These are phyloP conservation scores for Geranomyces michiganensis DNA, from an alignment of 192 early-diverging fungal species.

Conservation along the genomic window DNA sequence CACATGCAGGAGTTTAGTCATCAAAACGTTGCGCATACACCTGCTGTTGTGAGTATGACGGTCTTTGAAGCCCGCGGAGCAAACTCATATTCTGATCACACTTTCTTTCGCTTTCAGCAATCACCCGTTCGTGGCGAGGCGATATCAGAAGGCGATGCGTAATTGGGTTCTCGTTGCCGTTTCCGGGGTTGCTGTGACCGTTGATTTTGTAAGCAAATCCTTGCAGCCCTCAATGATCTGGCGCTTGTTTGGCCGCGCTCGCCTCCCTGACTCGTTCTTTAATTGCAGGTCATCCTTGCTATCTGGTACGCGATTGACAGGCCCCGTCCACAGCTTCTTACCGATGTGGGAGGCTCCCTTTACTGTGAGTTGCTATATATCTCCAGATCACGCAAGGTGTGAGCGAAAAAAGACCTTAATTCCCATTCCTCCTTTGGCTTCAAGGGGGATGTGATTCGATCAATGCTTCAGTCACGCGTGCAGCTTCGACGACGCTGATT, in stretches of 20 bases:
- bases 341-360: background rate
- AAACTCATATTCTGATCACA: background rate
- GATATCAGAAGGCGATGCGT: background rate
- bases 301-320: constrained; percentile 8
- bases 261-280: background rate
- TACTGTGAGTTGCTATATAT: constrained; percentile 10
- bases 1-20: constrained; percentile 10
- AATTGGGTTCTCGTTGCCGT: background rate
- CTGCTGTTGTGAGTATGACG: constrained; percentile 5
- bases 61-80: too few species aligned
- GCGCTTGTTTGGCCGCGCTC: background rate
- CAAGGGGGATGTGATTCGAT: background rate
- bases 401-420: background rate
- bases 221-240: background rate
- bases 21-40: constrained; percentile 16
- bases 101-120: constrained; percentile 1
- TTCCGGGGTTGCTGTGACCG: constrained; percentile 3
- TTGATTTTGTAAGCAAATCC: constrained; percentile 2
- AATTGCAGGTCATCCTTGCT: constrained; percentile 4
- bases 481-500: constrained; percentile 6
- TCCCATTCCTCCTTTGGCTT: background rate
- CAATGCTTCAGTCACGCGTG: background rate
- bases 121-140: constrained; percentile 6
- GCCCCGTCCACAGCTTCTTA: background rate
- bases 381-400: background rate